Percentiles rank a stretch among this genome's conserved stretches.
Evolutionary conservation across 345 rosid species (phyloP).

Genomic region (Streptanthus diversifolius): DNA sequence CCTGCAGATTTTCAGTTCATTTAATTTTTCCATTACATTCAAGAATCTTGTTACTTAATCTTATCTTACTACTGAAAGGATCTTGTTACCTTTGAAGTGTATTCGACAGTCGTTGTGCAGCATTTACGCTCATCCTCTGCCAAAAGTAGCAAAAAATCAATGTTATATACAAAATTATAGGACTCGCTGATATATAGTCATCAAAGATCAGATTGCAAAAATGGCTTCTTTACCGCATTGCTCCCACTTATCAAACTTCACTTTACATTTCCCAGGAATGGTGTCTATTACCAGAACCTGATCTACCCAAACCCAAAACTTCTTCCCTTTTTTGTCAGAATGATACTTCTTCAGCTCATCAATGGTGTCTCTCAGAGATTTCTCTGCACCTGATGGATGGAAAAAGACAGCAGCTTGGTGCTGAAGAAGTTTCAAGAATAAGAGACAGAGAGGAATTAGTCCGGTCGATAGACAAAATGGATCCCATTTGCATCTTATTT

Average conservation of each 20-base stretch:
- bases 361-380: slow-evolving; percentile 50
- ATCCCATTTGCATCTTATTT: background rate
- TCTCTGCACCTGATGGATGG: slow-evolving; percentile 74
- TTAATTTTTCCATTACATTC: background rate
- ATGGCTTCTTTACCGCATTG: slow-evolving; percentile 43
- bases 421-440: slow-evolving; percentile 40
- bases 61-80: background rate
- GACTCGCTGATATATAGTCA: background rate
- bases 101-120: slow-evolving; percentile 48
- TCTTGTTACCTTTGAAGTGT: slow-evolving; percentile 50
- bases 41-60: background rate
- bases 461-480: background rate
- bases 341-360: slow-evolving; percentile 45
- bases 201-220: background rate
- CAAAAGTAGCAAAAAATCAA: background rate
- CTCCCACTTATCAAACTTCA: slow-evolving; percentile 79
- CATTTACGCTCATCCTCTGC: slow-evolving; percentile 65
- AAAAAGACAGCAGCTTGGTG: slow-evolving; percentile 44
- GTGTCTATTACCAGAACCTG: slow-evolving; percentile 48
- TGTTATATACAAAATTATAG: background rate
- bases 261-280: slow-evolving; percentile 53
- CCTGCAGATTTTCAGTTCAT: slow-evolving; percentile 32
- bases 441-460: slow-evolving; percentile 1
- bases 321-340: slow-evolving; percentile 68
- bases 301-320: slow-evolving; percentile 82